phyloP scores from a whole-genome alignment of 2,329 filamentous ascomycete species.

The Fusarium metavorans region DNA sequence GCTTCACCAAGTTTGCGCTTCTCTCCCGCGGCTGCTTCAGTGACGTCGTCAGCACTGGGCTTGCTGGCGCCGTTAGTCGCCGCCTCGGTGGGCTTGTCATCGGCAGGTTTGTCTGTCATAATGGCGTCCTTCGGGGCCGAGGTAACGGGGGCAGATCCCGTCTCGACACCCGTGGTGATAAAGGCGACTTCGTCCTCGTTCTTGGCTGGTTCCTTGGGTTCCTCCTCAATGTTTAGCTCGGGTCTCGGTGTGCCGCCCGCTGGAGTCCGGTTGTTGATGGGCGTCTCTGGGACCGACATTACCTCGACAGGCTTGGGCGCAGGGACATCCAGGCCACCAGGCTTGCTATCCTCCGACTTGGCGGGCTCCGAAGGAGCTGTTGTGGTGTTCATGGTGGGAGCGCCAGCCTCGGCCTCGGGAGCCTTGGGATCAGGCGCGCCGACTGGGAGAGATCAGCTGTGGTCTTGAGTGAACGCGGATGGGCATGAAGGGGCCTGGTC shows the following conservation, averaged over 20 bases:
- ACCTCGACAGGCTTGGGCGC: constrained; percentile 52
- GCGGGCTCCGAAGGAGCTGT: constrained; percentile 35
- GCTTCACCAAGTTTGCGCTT: constrained; percentile 57
- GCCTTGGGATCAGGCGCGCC: constrained; percentile 46
- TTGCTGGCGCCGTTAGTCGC: constrained; percentile 37
- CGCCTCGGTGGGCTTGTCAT: constrained; percentile 19
- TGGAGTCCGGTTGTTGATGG: constrained; percentile 50
- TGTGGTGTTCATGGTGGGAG: constrained; percentile 43
- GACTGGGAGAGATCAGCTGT: constrained; percentile 42
- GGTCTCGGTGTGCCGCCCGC: constrained; percentile 51
- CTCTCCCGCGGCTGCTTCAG: constrained; percentile 41
- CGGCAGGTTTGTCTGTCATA: constrained; percentile 26
- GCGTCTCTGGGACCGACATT: constrained; percentile 52
- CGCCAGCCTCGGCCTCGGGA: constrained; percentile 45
- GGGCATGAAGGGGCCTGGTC: not conserved
- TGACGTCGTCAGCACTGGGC: constrained; percentile 27
- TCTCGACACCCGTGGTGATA: constrained; percentile 42
- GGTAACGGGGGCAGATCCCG: constrained; percentile 34
- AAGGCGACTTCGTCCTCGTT: constrained; percentile 41
- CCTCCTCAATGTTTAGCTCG: constrained; percentile 49
- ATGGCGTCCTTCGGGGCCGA: constrained; percentile 37
- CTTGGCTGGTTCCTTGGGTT: constrained; percentile 44
- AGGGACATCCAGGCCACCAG: constrained; percentile 25
- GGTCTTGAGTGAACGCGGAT: not conserved
- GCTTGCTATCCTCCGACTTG: constrained; percentile 39